Percentiles rank a stretch among this genome's conserved stretches.
phyloP scores from a whole-genome alignment of 441 rosid genomes.

The Geranium incanum region DNA sequence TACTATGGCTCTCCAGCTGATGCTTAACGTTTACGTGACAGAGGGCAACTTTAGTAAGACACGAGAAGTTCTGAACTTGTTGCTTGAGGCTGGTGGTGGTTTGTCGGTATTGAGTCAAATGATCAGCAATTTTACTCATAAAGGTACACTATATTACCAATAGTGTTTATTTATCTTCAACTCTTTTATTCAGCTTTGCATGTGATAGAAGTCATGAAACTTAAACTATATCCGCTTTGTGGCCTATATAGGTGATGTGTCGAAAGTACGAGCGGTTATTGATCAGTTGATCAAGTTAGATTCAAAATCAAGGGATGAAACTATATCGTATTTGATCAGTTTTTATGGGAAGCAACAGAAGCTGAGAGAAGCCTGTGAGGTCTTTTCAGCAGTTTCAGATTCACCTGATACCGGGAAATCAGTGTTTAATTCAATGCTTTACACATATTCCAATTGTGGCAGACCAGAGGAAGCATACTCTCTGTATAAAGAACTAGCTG shows the following conservation, averaged over 20 bases:
- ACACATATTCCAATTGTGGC: slow-evolving; percentile 55
- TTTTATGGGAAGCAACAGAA: slow-evolving; percentile 47
- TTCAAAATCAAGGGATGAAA: slow-evolving; percentile 42
- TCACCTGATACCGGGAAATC: slow-evolving; percentile 36
- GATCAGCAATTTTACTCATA: slow-evolving; percentile 40
- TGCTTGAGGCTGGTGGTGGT: slow-evolving; percentile 46
- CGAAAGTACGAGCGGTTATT: slow-evolving; percentile 38
- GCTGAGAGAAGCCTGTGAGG: slow-evolving; percentile 45
- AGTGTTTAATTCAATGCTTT: slow-evolving; percentile 53
- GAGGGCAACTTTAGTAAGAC: slow-evolving; percentile 30
- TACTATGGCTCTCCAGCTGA: slow-evolving; percentile 44
- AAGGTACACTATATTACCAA: slow-evolving; percentile 35
- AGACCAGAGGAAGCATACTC: slow-evolving; percentile 51
- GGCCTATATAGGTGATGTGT: slow-evolving; percentile 42
- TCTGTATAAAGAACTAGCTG: slow-evolving; percentile 45
- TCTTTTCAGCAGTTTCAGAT: slow-evolving; percentile 41
- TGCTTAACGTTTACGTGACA: slow-evolving; percentile 43
- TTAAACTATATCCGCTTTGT: neutral
- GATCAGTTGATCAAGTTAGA: slow-evolving; percentile 40
- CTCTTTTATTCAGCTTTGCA: slow-evolving; percentile 3
- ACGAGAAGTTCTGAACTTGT: slow-evolving; percentile 41
- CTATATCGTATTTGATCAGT: slow-evolving; percentile 45
- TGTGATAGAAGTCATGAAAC: neutral
- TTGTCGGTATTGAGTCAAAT: slow-evolving; percentile 42
- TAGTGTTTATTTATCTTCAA: neutral